Conservation (phyloP, 2,329 filamentous ascomycete genomes). For the Orbilia oligospora region DNA sequence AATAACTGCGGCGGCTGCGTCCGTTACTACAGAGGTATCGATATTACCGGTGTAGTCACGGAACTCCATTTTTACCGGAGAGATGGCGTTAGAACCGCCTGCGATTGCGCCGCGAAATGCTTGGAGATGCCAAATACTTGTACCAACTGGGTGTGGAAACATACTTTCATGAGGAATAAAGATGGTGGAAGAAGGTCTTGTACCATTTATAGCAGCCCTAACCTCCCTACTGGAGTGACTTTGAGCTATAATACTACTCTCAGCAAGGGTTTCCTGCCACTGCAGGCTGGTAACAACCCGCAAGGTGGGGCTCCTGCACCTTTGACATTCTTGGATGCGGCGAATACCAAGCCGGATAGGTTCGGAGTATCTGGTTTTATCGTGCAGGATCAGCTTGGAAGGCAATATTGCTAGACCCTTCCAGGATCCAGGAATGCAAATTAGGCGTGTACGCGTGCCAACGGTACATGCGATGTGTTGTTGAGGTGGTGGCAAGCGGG, state of each 20-base stretch:
- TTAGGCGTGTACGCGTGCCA: no score
- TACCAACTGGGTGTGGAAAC: slow-evolving; percentile 4
- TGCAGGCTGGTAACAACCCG: background rate
- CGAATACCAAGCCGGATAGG: background rate
- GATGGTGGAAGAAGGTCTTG: background rate
- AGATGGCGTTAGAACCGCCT: background rate
- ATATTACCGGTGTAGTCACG: slow-evolving; percentile 3
- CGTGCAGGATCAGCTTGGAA: background rate
- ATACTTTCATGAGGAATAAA: background rate
- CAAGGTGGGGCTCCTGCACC: background rate
- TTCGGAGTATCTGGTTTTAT: slow-evolving; percentile 6
- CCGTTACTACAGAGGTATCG: slow-evolving; percentile 5
- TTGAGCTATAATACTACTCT: background rate
- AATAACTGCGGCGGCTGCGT: background rate
- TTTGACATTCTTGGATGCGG: background rate
- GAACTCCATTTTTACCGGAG: background rate
- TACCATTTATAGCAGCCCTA: background rate
- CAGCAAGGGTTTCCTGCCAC: background rate
- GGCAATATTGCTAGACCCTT: background rate
- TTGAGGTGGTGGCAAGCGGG: no score
- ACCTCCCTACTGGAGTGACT: background rate
- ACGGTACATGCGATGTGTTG: no score
- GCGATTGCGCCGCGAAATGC: background rate
- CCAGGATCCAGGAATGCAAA: no score
- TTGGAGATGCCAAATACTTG: background rate